Base-by-base conservation (phyloP, 129 eudicot species). In the Flaveria sonorensis region DNA sequence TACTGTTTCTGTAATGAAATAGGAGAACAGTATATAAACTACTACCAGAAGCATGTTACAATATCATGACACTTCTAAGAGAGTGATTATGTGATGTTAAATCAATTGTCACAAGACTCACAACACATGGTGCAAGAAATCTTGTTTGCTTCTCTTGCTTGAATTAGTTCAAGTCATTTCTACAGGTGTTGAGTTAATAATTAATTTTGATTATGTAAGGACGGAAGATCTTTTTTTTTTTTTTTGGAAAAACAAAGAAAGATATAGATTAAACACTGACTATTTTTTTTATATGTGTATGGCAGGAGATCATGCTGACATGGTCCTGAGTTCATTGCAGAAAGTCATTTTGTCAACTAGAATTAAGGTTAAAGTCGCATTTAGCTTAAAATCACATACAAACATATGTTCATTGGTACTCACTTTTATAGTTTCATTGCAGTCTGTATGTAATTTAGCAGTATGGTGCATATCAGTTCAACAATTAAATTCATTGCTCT, bases 381-480 rank as follows among this genome's bases (percentile, higher is more conserved):
- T 26, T 53, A 39, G n/a, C 30, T 47, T 66, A 16, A 40, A 56
- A 36, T 71, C 16, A 43, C 67, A 46, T 20, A 23, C 48, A 48
- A 20, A 72, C 70, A n/a, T 7, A 32, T 66, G 28, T 14, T n/a
- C 20, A 13, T 19, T 23, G 56, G 15, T 72, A 16, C 70, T 72
- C 30, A 72, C 73, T 43, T 71, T 18, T 60, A 68, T 69, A 69
- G 51, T 68, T 16, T 53, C 10, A 69, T 69, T 77, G 70, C 86
- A 93, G 98, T 81, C 89, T 56, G 91, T 93, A 77, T 93, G 98
- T 80, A 93, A 93, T 85, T 80, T 90, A 81, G 96, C 91, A 12
- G 96, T 90, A 40, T 93, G 98, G 97, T 93, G 98, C 79, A 72
- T 90, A 85, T 90, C 98, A 11, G 86, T 93, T 59, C 98, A 93